Base-by-base conservation (phyloP, 306 rosid species). In the Astragalus glycyphyllos region DNA sequence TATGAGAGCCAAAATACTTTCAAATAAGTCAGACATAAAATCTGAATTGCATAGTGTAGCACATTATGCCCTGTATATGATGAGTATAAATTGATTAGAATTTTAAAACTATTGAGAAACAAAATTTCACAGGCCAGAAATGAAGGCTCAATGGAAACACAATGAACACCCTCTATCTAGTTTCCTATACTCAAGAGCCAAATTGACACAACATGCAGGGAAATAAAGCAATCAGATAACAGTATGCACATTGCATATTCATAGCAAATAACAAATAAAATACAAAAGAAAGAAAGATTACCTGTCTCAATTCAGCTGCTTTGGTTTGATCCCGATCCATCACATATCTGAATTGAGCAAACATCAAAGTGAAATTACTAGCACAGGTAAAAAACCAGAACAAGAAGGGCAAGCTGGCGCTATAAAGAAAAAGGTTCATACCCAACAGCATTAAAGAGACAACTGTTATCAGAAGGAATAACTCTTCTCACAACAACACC, bases 371-470 rank as follows among this genome's bases (percentile, higher is more conserved):
- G 3, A 20, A 68, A 59, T 61, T 38, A 40, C 23, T n/a, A 76
- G 58, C 7, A 61, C 13, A 71, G 54, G 7, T 14, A 12, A 35
- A 45, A 72, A 23, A 50, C 14, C 37, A 11, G 31, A 26, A 26
- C 31, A 49, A 17, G 42, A 14, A 62, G n/a, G n/a, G 46, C 20
- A 56, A 56, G 32, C 35, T 11, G 13, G 15, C 5, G 34, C 10
- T 61, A 38, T 35, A n/a, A 59, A 14, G 35, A 55, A 65, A 65
- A 13, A 49, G 37, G 38, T 73, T 75, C 83, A 69, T 80, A 95
- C 99, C 99, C 97, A 29, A 95, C 90, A 4, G 99, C 99, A 76
- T 95, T 95, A 68, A 95, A 95, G 75, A 95, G 90, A 74, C 99
- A 95, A 78, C 96, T 91, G 74, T 95, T 91, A 73, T 79, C 83